phyloP scores from a whole-genome alignment of 2,329 filamentous ascomycete genomes.

The Neopestalotiopsis sp. region DNA sequence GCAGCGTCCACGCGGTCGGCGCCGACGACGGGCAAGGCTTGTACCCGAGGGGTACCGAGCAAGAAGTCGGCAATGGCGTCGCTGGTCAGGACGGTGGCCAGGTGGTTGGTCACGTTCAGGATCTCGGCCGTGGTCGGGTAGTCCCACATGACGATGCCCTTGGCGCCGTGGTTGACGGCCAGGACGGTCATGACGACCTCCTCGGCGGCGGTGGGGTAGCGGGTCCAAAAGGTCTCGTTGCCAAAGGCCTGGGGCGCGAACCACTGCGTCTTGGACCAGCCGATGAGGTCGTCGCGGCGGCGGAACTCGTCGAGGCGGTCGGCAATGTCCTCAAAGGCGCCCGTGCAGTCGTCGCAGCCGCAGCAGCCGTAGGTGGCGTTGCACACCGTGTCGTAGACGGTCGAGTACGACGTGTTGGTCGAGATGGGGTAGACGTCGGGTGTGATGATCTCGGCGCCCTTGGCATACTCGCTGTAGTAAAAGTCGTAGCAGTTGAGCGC shows the following conservation, averaged over 20 bases:
- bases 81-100: conserved; percentile 45
- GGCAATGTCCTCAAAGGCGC: conserved; percentile 48
- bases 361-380: conserved; percentile 58
- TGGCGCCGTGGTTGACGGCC: conserved; percentile 53
- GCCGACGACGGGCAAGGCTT: conserved; percentile 28
- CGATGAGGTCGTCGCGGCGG: conserved; percentile 45
- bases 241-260: conserved; percentile 55
- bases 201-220: conserved; percentile 49
- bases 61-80: conserved; percentile 40
- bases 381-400: conserved; percentile 49
- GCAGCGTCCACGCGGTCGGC: conserved; percentile 42
- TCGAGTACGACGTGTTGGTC: conserved; percentile 49
- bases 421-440: conserved; percentile 55
- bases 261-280: conserved; percentile 50
- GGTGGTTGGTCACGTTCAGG: conserved; percentile 35
- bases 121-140: conserved; percentile 46
- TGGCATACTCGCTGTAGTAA: conserved; percentile 53
- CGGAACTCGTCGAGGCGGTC: conserved; percentile 46
- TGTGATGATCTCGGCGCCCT: conserved; percentile 56
- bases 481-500: conserved; percentile 58
- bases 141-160: conserved; percentile 53
- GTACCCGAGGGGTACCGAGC: conserved; percentile 36
- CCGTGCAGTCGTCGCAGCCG: conserved; percentile 56
- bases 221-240: conserved; percentile 50
- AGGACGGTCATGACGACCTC: conserved; percentile 52